phyloP scores from a whole-genome alignment of 1,284 basidiomycete genomes.

The Pyrrhoderma noxium region DNA sequence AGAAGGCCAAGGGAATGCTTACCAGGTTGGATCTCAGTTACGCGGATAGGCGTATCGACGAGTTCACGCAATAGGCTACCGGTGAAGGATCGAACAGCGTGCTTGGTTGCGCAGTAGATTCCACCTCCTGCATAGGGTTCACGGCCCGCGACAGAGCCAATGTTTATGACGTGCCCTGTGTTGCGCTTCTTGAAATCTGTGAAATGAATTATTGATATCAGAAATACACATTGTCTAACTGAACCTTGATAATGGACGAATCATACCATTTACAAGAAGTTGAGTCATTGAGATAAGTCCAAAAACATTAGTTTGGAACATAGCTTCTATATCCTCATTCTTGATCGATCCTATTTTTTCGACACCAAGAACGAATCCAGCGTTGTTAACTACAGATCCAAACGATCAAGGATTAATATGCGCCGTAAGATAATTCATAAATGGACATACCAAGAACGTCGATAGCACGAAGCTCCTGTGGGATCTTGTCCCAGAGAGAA shows the following conservation, averaged over 20 bases:
- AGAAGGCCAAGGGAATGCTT: constrained; percentile 17
- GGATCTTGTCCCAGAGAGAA: constrained; percentile 60
- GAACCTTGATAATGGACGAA: not conserved
- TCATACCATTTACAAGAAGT: constrained; percentile 60
- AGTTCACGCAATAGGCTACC: constrained; percentile 78
- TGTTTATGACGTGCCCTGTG: constrained; percentile 89
- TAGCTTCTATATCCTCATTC: constrained; percentile 70
- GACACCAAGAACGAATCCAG: constrained; percentile 78
- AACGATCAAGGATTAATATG: not conserved
- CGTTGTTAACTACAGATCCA: constrained; percentile 65
- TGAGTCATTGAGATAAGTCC: constrained; percentile 84
- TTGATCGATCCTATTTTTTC: constrained; percentile 79
- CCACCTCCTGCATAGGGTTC: constrained; percentile 88
- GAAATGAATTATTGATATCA: too few relatives aligned
- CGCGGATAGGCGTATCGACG: constrained; percentile 86
- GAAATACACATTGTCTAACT: too few relatives aligned
- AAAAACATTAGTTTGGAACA: constrained; percentile 92
- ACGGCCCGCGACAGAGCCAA: constrained; percentile 88
- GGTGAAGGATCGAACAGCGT: constrained; percentile 86
- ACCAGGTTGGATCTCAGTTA: constrained; percentile 90
- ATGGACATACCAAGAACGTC: constrained; percentile 61
- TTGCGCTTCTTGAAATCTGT: constrained; percentile 85
- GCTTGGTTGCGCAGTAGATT: constrained; percentile 80
- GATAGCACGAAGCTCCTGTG: constrained; percentile 55
- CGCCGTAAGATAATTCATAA: not conserved